Percentiles rank a stretch among this genome's conserved stretches.
phyloP scores from a whole-genome alignment of 257 asterid genomes.

The Gynochthodes officinalis region DNA sequence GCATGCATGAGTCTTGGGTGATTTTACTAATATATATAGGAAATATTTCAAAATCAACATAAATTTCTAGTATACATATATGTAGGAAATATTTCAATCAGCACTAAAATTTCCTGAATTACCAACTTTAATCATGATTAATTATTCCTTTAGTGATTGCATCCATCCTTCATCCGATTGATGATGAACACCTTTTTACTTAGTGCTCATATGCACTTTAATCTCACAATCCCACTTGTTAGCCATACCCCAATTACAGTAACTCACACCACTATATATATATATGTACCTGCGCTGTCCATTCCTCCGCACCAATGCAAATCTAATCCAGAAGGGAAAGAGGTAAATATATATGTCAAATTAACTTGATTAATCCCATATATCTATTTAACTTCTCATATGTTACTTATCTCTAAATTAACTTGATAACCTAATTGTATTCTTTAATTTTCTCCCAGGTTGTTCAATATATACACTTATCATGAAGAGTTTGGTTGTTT shows the following conservation, averaged over 20 bases:
- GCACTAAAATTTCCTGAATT: not conserved
- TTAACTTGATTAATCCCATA: too few species aligned
- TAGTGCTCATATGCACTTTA: not conserved
- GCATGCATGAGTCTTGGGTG: too few species aligned
- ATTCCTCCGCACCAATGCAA: not conserved
- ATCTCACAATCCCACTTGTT: not conserved
- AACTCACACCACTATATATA: not conserved
- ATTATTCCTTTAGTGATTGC: not conserved
- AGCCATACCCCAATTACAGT: not conserved
- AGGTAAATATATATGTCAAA: not conserved
- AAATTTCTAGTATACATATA: too few species aligned
- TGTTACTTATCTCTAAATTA: too few species aligned
- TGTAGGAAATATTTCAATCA: too few species aligned
- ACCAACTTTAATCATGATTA: constrained; percentile 1
- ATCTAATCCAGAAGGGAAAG: not conserved
- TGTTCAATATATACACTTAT: not conserved
- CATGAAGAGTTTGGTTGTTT: not conserved
- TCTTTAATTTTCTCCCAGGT: not conserved
- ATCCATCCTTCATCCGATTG: not conserved
- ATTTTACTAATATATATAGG: too few species aligned
- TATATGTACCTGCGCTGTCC: not conserved
- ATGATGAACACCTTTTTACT: not conserved
- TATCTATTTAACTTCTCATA: too few species aligned
- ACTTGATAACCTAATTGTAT: too few species aligned
- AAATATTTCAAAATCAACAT: too few species aligned